These are phyloP conservation scores for Coemansia sp. DNA, from an alignment of 192 early-diverging fungal species.

Conservation along the genomic window DNA sequence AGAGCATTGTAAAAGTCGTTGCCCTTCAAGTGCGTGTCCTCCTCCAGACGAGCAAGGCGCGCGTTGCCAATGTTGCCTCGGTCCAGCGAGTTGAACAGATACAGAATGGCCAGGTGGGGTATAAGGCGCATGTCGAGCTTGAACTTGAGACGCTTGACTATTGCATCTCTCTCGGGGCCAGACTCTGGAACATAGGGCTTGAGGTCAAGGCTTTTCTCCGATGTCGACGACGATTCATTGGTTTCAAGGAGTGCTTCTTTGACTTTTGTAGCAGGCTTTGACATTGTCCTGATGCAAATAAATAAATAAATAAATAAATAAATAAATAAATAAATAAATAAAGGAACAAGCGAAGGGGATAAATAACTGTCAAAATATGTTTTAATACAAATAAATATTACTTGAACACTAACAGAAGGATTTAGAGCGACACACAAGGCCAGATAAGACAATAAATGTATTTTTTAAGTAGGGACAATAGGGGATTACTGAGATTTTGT, in stretches of 20 bases:
- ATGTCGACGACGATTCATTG: background rate
- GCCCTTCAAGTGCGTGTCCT: conserved; percentile 51
- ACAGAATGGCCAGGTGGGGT: conserved; percentile 61
- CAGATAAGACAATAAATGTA: background rate
- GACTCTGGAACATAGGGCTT: conserved; percentile 26
- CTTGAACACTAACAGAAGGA: background rate
- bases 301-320: background rate
- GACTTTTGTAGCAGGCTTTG: background rate
- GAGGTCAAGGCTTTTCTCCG: background rate
- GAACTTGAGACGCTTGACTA: conserved; percentile 48
- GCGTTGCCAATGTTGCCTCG: conserved; percentile 74
- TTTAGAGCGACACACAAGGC: background rate
- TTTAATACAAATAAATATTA: no score
- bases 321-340: background rate
- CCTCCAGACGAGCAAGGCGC: conserved; percentile 52
- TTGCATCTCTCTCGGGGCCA: conserved; percentile 46
- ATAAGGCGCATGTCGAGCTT: conserved; percentile 59
- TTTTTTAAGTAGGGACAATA: no score
- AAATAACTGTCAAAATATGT: background rate
- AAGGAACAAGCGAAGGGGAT: background rate
- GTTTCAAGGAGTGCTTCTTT: background rate
- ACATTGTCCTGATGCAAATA: background rate
- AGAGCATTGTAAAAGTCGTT: conserved; percentile 51
- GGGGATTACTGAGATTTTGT: no score
- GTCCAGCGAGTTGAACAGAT: conserved; percentile 69